phyloP scores from a whole-genome alignment of 1,284 basidiomycete species.

The Apiotrichum sp. region DNA sequence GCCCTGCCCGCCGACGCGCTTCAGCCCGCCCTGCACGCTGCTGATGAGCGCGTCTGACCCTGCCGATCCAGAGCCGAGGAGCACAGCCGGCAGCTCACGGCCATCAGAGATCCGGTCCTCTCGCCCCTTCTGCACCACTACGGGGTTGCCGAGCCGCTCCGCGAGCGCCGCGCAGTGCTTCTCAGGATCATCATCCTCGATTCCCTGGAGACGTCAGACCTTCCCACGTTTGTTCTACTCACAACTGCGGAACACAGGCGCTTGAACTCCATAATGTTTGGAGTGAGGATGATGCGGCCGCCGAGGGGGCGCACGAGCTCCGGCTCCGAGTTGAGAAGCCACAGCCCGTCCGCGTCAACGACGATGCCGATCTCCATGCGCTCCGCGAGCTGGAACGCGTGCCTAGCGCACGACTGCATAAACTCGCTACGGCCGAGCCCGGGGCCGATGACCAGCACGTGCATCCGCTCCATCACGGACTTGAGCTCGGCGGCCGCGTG shows the following conservation, averaged over 20 bases:
- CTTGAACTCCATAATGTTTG: constrained; percentile 91
- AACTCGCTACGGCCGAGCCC: constrained; percentile 82
- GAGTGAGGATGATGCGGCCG: constrained; percentile 59
- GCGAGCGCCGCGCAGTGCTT: constrained; percentile 61
- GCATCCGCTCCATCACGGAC: constrained; percentile 70
- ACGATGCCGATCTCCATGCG: constrained; percentile 75
- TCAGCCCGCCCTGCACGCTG: constrained; percentile 62
- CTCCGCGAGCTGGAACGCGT: constrained; percentile 51
- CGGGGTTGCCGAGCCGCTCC: constrained; percentile 70
- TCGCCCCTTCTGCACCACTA: constrained; percentile 84
- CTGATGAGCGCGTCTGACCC: constrained; percentile 12
- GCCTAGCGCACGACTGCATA: constrained; percentile 67
- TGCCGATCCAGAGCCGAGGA: constrained; percentile 11
- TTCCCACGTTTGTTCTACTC: constrained; percentile 27
- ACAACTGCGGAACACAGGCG: constrained; percentile 70
- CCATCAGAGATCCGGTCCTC: constrained; percentile 53
- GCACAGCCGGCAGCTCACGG: constrained; percentile 18
- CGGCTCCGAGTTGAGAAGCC: constrained; percentile 52
- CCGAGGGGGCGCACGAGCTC: constrained; percentile 61
- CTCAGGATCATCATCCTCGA: constrained; percentile 48
- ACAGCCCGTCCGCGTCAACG: constrained; percentile 76
- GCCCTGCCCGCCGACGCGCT: constrained; percentile 92
- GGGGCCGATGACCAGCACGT: constrained; percentile 87
- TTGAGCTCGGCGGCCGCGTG: constrained; percentile 53
- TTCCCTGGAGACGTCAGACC: constrained; percentile 44